These are phyloP conservation scores for Castanea mollissima DNA, from an alignment of 306 rosid species.

Conservation along the genomic window DNA sequence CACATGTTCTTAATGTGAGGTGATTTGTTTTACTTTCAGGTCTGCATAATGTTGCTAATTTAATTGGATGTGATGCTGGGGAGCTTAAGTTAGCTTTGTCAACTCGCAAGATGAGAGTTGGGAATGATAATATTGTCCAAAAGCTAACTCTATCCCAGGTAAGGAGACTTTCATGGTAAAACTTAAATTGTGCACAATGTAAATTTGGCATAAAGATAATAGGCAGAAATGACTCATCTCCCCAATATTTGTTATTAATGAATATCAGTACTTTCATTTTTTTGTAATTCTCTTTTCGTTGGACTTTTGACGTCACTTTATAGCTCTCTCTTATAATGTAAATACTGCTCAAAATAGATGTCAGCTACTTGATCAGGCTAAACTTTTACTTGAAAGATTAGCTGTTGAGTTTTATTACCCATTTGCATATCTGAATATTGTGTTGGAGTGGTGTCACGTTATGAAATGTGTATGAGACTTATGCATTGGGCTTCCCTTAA, in stretches of 20 bases:
- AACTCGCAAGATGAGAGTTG: conserved; percentile 91
- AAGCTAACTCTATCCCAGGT: conserved; percentile 86
- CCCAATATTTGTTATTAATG: not conserved
- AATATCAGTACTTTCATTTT: not conserved
- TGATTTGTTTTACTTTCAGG: conserved; percentile 51
- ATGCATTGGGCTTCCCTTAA: not conserved
- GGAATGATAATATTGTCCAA: conserved; percentile 85
- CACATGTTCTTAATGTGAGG: not conserved
- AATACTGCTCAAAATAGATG: not conserved
- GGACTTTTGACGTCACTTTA: not conserved
- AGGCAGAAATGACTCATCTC: conserved; percentile 4
- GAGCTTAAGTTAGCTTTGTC: conserved; percentile 78
- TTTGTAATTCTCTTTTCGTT: not conserved
- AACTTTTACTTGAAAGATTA: not conserved
- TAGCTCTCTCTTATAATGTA: not conserved
- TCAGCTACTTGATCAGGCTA: not conserved
- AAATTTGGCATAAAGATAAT: not conserved
- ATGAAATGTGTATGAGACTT: not conserved
- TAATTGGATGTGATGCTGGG: conserved; percentile 77
- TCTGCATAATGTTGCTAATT: conserved; percentile 56
- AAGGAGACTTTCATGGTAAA: conserved; percentile 31
- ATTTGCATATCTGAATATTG: not conserved
- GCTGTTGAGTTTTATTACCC: not conserved
- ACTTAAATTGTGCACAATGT: not conserved
- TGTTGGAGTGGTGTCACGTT: not conserved